Percentiles rank a stretch among this genome's conserved stretches.
phyloP scores from a whole-genome alignment of 768 basidiomycete species.

The Clitopilus passeckerianus region DNA sequence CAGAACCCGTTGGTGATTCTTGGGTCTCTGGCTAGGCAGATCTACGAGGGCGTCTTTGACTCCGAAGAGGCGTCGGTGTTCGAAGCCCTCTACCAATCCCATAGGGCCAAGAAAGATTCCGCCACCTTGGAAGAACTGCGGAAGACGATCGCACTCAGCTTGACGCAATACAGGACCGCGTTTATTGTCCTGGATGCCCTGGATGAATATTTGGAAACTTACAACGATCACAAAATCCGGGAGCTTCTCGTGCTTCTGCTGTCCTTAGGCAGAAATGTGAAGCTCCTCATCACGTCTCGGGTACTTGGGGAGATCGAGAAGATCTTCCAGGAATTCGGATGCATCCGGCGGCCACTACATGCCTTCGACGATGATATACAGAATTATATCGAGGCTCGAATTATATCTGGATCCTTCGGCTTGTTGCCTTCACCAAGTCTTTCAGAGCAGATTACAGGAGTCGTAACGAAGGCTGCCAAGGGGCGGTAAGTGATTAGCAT shows the following conservation, averaged over 20 bases:
- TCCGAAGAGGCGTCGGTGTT: neutral
- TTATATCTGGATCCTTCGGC: neutral
- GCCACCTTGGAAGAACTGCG: neutral
- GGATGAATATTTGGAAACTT: neutral
- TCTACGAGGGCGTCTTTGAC: neutral
- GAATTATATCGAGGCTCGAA: neutral
- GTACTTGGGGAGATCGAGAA: neutral
- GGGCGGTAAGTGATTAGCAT: neutral
- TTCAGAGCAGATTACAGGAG: neutral
- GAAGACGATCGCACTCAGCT: neutral
- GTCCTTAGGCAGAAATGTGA: neutral
- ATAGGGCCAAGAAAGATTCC: neutral
- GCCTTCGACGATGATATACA: neutral
- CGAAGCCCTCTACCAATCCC: neutral
- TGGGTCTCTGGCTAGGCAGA: neutral
- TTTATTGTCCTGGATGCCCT: neutral
- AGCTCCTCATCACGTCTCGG: neutral
- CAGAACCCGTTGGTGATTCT: neutral
- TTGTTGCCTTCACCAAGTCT: neutral
- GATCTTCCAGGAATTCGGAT: neutral
- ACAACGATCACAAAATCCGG: neutral
- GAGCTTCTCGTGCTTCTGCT: neutral
- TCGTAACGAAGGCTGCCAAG: neutral
- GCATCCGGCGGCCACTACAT: neutral
- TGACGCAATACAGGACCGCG: neutral